Evolutionary conservation across 495 filamentous ascomycete genomes (phyloP), one percentile per base, ranked within the genome.

Genomic region (Tuber umbilicatum): DNA sequence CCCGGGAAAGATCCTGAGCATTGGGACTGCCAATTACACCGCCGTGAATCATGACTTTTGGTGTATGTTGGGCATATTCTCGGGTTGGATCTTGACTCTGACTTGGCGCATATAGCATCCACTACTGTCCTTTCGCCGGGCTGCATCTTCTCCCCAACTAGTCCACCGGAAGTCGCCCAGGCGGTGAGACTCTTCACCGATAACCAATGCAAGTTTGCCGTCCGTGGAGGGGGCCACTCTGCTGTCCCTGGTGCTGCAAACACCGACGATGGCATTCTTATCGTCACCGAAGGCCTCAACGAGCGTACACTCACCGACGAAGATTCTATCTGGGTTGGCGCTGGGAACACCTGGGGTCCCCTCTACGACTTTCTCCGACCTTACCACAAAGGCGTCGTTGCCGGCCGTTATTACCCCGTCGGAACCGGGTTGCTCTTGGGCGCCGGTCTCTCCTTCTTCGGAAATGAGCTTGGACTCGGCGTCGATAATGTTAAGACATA

Each of bases 341-440:
- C 87, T 6, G 89, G 87, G 5, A 83, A 82, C 42, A 78, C 76
- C 38, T 91, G 90, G 90, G 77, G 79, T 35, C 82, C 89, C 69
- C 86, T 91, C 10, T 90, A 89, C 76, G 70, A 72, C 1, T 82
- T 80, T 67, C 84, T 91, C 1, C 84, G 85, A 16, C 76, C 83
- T 6, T 80, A 85, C 40, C 84, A 85, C 14, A 80, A 87, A 1
- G 78, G 87, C 1, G 85, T 87, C 0, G 82, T 89, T 2, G 90
- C 89, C 12, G 89, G 88, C n/a, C 86, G 90, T 19, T 85, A 83
- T 27, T 75, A 84, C 0, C 83, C 83, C 5, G 85, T 91, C 68
- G 90, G 90, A 37, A 87, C 89, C 0, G 85, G 86, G 21, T 90
- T 89, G 14, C 82, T 89, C 31, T 81, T 85, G 21, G 86, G 89